These are phyloP conservation scores for Curvularia sp. DNA, from an alignment of 2,329 filamentous ascomycete genomes.

Conservation along the genomic window DNA sequence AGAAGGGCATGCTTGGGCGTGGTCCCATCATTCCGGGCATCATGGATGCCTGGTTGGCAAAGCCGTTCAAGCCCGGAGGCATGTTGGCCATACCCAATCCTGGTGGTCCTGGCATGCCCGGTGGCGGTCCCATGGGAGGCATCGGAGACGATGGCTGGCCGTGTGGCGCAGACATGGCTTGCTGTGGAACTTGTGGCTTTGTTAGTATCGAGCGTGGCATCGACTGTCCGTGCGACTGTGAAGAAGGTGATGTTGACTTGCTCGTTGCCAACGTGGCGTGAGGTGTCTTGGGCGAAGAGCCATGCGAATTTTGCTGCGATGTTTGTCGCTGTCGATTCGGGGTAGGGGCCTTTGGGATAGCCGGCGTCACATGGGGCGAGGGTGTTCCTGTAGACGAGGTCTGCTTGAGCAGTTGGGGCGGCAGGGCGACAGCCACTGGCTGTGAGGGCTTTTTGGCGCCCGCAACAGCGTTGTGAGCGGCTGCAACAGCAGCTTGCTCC, in stretches of 20 bases:
- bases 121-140: slow-evolving; percentile 67
- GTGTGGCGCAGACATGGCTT: slow-evolving; percentile 56
- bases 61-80: slow-evolving; percentile 58
- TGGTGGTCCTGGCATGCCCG: slow-evolving; percentile 65
- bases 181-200: slow-evolving; percentile 63
- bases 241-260: slow-evolving; percentile 67
- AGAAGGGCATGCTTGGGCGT: slow-evolving; percentile 64
- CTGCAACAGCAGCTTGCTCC: slow-evolving; percentile 48
- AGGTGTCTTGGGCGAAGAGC: slow-evolving; percentile 73
- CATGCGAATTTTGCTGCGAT: slow-evolving; percentile 78
- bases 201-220: slow-evolving; percentile 68
- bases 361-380: slow-evolving; percentile 86
- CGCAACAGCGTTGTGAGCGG: slow-evolving; percentile 36
- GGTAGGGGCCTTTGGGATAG: slow-evolving; percentile 80
- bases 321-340: slow-evolving; percentile 77
- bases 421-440: slow-evolving; percentile 57
- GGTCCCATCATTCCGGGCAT: slow-evolving; percentile 61
- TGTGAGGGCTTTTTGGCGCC: slow-evolving; percentile 48
- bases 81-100: slow-evolving; percentile 55
- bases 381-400: slow-evolving; percentile 61
- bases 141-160: slow-evolving; percentile 67
- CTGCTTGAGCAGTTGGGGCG: slow-evolving; percentile 62
- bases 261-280: slow-evolving; percentile 56
- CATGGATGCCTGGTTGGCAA: slow-evolving; percentile 61
- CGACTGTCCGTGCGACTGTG: slow-evolving; percentile 70